Conservation (phyloP, 345 rosid genomes). For the Rhizophora mangle region DNA sequence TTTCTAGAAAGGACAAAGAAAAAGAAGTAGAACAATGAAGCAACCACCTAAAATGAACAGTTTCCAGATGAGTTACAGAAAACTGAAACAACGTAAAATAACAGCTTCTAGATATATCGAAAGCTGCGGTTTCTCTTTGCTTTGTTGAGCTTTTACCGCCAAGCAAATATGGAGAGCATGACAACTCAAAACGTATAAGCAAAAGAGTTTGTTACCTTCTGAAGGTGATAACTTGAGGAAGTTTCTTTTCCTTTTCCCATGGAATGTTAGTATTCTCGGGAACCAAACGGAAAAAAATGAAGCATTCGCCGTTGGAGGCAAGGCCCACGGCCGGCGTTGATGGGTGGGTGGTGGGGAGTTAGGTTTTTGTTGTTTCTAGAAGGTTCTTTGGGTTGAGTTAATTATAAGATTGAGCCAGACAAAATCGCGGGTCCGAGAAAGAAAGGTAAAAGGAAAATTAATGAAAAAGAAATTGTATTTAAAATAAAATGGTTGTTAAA, state of each 20-base stretch:
- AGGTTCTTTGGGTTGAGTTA: constrained; percentile 54
- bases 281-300: constrained; percentile 16
- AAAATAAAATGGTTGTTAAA: background rate
- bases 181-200: too few relatives aligned
- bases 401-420: constrained; percentile 35
- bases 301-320: background rate
- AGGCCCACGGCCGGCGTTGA: background rate
- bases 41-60: too few relatives aligned
- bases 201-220: too few relatives aligned
- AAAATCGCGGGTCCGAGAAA: constrained; percentile 11
- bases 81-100: background rate
- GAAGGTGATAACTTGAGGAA: too few relatives aligned
- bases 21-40: too few relatives aligned
- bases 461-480: background rate
- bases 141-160: too few relatives aligned
- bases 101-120: too few relatives aligned
- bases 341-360: background rate
- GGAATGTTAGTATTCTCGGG: constrained; percentile 12
- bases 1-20: too few relatives aligned
- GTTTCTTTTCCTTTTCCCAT: background rate
- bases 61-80: background rate
- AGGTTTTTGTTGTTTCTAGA: constrained; percentile 62
- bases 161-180: too few relatives aligned
- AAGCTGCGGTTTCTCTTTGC: too few relatives aligned
- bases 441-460: background rate